Evolutionary conservation across 805 yeast genomes (phyloP).

Genomic region (Scheffersomyces lignosus): DNA sequence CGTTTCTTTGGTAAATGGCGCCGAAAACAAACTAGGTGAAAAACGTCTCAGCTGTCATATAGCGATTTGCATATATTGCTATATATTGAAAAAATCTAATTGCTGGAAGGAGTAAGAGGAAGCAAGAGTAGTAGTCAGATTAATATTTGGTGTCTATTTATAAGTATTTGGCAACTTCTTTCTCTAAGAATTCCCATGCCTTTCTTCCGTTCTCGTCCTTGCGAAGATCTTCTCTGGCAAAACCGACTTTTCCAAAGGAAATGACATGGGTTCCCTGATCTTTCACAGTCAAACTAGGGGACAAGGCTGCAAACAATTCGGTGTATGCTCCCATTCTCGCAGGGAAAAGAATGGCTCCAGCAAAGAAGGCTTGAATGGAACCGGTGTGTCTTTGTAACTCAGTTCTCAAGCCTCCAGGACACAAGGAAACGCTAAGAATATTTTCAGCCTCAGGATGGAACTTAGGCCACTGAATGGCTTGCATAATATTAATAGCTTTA

Average conservation of each 20-base stretch:
- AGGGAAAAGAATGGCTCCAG: slow-evolving; percentile 12
- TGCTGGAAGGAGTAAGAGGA: too few relatives aligned
- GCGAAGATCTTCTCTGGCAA: slow-evolving; percentile 34
- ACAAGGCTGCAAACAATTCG: slow-evolving; percentile 43
- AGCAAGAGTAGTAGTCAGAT: too few relatives aligned
- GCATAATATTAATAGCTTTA: slow-evolving; percentile 41
- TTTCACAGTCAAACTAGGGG: slow-evolving; percentile 32
- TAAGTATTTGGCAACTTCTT: slow-evolving; percentile 8
- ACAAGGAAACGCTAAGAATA: slow-evolving; percentile 33
- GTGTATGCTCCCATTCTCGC: slow-evolving; percentile 44
- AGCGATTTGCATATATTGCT: too few relatives aligned
- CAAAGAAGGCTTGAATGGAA: slow-evolving; percentile 1
- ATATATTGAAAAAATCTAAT: too few relatives aligned
- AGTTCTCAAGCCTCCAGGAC: slow-evolving; percentile 42
- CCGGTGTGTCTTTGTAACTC: slow-evolving; percentile 31
- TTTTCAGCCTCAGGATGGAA: slow-evolving; percentile 25
- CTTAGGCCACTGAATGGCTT: slow-evolving; percentile 34
- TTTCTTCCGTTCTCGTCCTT: slow-evolving; percentile 31
- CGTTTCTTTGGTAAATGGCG: too few relatives aligned
- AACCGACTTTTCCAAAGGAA: slow-evolving; percentile 36
- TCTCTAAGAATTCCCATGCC: slow-evolving; percentile 36
- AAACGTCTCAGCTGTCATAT: too few relatives aligned
- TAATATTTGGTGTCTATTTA: neutral
- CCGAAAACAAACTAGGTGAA: too few relatives aligned
- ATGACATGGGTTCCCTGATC: slow-evolving; percentile 35